Conservation (phyloP, 2,329 filamentous ascomycete genomes). For the Septoria petroselini region DNA sequence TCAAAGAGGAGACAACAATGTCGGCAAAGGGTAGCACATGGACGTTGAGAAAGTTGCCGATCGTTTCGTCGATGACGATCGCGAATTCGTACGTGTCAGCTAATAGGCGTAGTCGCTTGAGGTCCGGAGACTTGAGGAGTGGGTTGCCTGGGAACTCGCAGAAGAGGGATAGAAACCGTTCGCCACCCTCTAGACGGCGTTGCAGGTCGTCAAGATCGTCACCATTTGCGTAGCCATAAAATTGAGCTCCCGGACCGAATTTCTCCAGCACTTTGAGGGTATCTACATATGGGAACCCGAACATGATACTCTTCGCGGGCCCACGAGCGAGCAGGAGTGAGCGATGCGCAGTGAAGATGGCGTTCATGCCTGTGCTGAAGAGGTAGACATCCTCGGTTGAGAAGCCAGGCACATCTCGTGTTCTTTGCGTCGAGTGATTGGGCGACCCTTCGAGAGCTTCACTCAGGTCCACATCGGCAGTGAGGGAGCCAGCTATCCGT, state of each 20-base stretch:
- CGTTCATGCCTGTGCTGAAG: constrained; percentile 87
- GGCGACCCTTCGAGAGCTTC: constrained; percentile 51
- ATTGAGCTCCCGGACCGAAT: constrained; percentile 82
- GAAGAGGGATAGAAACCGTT: constrained; percentile 78
- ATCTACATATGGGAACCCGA: constrained; percentile 97
- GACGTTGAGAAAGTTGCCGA: constrained; percentile 94
- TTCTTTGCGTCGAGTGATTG: constrained; percentile 39
- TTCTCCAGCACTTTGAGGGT: constrained; percentile 93
- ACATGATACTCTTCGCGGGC: constrained; percentile 74
- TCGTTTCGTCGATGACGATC: constrained; percentile 91
- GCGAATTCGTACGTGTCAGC: constrained; percentile 84
- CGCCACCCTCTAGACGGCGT: constrained; percentile 63
- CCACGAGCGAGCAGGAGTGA: constrained; percentile 65
- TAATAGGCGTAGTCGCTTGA: constrained; percentile 72
- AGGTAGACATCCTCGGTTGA: constrained; percentile 85
- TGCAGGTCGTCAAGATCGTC: constrained; percentile 84
- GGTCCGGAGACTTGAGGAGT: constrained; percentile 77
- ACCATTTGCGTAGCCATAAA: constrained; percentile 77
- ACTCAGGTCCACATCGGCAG: constrained; percentile 64
- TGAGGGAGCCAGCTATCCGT: constrained; percentile 83
- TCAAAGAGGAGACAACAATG: constrained; percentile 88
- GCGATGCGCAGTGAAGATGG: constrained; percentile 85
- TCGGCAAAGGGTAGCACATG: constrained; percentile 88
- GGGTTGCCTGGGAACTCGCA: constrained; percentile 96
- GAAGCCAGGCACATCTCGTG: constrained; percentile 57